Base-by-base conservation (phyloP, 306 rosid genomes). In the Nissolia schottii region DNA sequence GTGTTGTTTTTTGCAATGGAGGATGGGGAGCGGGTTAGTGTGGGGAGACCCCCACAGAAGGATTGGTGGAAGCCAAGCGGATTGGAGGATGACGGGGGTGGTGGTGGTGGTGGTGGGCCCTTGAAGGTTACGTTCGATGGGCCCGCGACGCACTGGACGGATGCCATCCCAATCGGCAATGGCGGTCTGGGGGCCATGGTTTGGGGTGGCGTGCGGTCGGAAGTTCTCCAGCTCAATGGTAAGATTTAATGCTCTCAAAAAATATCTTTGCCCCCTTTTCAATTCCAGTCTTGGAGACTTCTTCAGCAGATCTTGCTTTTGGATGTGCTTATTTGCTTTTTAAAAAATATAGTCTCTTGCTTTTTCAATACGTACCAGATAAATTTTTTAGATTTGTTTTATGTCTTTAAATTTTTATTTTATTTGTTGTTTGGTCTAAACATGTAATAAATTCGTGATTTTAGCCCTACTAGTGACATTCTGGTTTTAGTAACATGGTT, bases 141-240 rank as follows among this genome's bases (percentile, higher is more conserved):
- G 35, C 89, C 96, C 1, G 98, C 97, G 0, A 80, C 76, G 56
- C 80, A 89, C 62, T 90, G 97, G 93, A 93, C 97, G 1, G 97
- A 90, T 66, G 97, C 98, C 7, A 60, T 90, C 53, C 98, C 98
- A 6, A 83, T 93, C 50, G 98, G 97, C 10, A 93, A 93, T 87
- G 98, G 98, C 29, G 83, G 92, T 31, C 97, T 93, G 20, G 98
- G 98, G 11, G 97, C 94, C 50, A 90, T 93, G 97, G 79, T 93
- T 19, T 93, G 96, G 94, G 98, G 98, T 62, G 96, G 88, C 7
- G 96, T 93, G 0, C 79, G 80, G 0, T 62, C 88, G 0, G 98
- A 93, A 63, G 53, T 82, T 83, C 89, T 93, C 35, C 98, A 89
- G 83, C 97, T 93, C 74, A 93, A 87, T 80, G 98, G 98, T 93